A percentile compares a stretch with the other conserved stretches of the same genome.
phyloP scores from a whole-genome alignment of 1,284 basidiomycete species.

The Lentinula novae-zelandiae region DNA sequence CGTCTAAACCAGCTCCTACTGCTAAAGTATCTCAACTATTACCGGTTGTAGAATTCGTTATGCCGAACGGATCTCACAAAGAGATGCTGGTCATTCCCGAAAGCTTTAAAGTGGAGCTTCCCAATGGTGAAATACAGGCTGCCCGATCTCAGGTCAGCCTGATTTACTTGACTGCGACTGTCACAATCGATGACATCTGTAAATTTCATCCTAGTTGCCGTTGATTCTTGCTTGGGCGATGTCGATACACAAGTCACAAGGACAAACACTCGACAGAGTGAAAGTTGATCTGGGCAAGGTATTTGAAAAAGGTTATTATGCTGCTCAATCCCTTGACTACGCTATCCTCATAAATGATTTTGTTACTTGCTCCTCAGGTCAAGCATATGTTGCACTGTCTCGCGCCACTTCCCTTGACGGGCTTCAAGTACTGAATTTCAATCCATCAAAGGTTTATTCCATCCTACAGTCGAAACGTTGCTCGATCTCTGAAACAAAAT shows the following conservation, averaged over 20 bases:
- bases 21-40: constrained; percentile 24
- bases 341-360: neutral
- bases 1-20: constrained; percentile 26
- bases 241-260: constrained; percentile 95
- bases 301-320: constrained; percentile 81
- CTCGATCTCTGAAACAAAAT: neutral
- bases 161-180: neutral
- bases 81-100: constrained; percentile 70
- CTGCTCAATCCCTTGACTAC: neutral
- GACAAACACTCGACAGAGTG: constrained; percentile 84
- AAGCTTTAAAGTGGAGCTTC: constrained; percentile 81
- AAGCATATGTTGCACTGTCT: constrained; percentile 95
- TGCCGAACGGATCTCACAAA: constrained; percentile 53
- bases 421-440: constrained; percentile 87
- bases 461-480: neutral
- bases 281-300: constrained; percentile 78
- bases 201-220: constrained; percentile 46
- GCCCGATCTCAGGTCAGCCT: constrained; percentile 61
- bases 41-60: constrained; percentile 77
- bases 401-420: constrained; percentile 91
- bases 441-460: constrained; percentile 56
- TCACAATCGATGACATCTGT: constrained; percentile 5
- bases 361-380: constrained; percentile 44
- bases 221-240: constrained; percentile 90
- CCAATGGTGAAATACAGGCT: constrained; percentile 79